phyloP scores from a whole-genome alignment of 768 basidiomycete species.

The Lactarius hengduanensis region DNA sequence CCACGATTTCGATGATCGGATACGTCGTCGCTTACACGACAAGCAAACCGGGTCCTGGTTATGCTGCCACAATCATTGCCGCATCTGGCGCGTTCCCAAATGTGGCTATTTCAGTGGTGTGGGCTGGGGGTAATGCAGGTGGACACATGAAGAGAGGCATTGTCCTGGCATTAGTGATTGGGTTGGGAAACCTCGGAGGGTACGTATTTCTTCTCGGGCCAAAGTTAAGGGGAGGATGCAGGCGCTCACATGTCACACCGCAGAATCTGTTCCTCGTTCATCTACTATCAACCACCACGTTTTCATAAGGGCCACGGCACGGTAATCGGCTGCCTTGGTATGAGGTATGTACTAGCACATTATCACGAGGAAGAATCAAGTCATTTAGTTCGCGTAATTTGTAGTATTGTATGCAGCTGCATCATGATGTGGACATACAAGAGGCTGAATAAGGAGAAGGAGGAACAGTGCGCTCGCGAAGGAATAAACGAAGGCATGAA shows the following conservation, averaged over 20 bases:
- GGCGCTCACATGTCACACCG: neutral
- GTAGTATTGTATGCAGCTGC: constrained; percentile 43
- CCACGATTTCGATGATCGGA: constrained; percentile 48
- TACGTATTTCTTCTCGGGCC: constrained; percentile 33
- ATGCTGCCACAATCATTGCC: constrained; percentile 49
- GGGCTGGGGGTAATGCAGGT: constrained; percentile 56
- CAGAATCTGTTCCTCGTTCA: constrained; percentile 45
- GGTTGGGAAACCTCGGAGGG: constrained; percentile 57
- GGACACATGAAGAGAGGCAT: constrained; percentile 55
- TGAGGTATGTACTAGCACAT: constrained; percentile 23
- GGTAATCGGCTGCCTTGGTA: constrained; percentile 36
- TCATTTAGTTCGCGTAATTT: constrained; percentile 8
- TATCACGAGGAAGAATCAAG: neutral
- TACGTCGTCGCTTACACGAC: constrained; percentile 50
- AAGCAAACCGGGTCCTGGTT: constrained; percentile 36
- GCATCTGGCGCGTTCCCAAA: constrained; percentile 54
- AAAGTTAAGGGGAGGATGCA: neutral
- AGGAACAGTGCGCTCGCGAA: constrained; percentile 43
- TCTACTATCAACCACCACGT: constrained; percentile 41
- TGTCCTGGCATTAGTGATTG: constrained; percentile 52
- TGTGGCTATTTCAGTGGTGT: constrained; percentile 49
- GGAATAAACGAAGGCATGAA: constrained; percentile 43
- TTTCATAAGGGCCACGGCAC: constrained; percentile 43
- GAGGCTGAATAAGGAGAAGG: constrained; percentile 50
- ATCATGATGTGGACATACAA: constrained; percentile 51